Evolutionary conservation across 78 protist species (phyloP).

Genomic region (Mastigamoeba balamuthi): DNA sequence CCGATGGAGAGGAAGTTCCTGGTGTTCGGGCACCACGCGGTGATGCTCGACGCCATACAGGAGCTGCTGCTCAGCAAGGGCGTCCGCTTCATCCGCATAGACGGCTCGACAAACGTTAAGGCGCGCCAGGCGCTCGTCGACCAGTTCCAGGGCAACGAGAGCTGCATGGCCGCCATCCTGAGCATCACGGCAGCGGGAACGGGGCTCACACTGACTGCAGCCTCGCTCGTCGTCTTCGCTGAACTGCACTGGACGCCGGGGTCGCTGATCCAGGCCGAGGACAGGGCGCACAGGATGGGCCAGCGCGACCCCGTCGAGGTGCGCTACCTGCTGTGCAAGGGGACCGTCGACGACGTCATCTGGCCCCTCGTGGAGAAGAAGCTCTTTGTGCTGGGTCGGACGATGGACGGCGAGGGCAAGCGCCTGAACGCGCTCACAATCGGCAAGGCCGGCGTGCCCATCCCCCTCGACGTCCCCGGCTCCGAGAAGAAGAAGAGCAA

Average conservation of each 20-base stretch:
- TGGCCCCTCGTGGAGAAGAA: constrained; percentile 23
- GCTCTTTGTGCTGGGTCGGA: background rate
- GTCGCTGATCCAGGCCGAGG: constrained; percentile 56
- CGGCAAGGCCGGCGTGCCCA: too few relatives aligned
- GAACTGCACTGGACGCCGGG: constrained; percentile 79
- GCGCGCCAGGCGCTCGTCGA: constrained; percentile 36
- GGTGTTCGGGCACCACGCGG: constrained; percentile 43
- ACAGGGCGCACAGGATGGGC: constrained; percentile 59
- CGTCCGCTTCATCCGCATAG: constrained; percentile 57
- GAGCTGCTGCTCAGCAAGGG: background rate
- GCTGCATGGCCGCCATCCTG: constrained; percentile 65
- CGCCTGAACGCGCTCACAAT: background rate
- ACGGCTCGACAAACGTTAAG: constrained; percentile 52
- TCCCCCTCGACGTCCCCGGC: too few relatives aligned
- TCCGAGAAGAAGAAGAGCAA: too few relatives aligned
- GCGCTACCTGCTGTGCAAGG: constrained; percentile 28
- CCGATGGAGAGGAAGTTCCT: constrained; percentile 16
- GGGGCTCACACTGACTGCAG: constrained; percentile 76
- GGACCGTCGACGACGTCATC: constrained; percentile 30
- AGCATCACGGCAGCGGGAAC: constrained; percentile 68
- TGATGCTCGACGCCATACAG: constrained; percentile 29
- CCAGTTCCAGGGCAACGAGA: constrained; percentile 34
- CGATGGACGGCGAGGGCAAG: background rate
- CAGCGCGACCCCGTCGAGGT: constrained; percentile 27
- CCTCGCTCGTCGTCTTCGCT: constrained; percentile 64